Evolutionary conservation across 495 filamentous ascomycete genomes (phyloP).

Genomic region (Trichocladium uniseriatum): DNA sequence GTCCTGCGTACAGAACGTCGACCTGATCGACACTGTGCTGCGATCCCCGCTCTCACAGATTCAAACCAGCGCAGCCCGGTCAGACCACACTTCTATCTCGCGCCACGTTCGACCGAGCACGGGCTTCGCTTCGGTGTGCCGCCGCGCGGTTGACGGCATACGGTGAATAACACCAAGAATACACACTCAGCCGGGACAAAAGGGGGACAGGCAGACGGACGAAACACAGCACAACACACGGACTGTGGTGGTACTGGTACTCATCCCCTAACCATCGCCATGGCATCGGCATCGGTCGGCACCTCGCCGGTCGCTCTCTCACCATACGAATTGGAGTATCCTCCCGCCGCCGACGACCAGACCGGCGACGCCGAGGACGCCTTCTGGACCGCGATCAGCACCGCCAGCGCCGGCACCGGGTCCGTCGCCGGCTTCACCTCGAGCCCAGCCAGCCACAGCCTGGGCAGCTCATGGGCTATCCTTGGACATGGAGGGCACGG

Average conservation of each 20-base stretch:
- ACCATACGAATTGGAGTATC: constrained; percentile 19
- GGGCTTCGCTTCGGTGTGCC: not conserved
- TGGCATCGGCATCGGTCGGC: constrained; percentile 30
- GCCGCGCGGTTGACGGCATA: not conserved
- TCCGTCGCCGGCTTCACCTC: constrained; percentile 29
- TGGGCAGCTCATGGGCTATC: constrained; percentile 35
- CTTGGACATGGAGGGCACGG: constrained; percentile 23
- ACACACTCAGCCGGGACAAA: not conserved
- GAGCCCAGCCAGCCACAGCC: constrained; percentile 33
- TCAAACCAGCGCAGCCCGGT: not conserved
- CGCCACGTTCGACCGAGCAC: not conserved
- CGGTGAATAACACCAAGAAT: not conserved
- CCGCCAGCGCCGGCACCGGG: constrained; percentile 15
- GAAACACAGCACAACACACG: not conserved
- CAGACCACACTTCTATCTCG: not conserved
- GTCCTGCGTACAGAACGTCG: not conserved
- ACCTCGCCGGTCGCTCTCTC: constrained; percentile 21
- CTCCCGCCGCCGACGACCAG: constrained; percentile 6
- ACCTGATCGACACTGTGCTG: no score
- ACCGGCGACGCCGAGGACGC: constrained; percentile 18
- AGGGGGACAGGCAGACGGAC: not conserved
- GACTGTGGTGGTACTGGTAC: not conserved
- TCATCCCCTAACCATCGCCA: not conserved
- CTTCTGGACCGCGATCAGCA: constrained; percentile 20
- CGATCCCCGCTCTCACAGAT: no score